These are phyloP conservation scores for Staphylotrichum tortipilum DNA, from an alignment of 495 filamentous ascomycete genomes.

Conservation along the genomic window DNA sequence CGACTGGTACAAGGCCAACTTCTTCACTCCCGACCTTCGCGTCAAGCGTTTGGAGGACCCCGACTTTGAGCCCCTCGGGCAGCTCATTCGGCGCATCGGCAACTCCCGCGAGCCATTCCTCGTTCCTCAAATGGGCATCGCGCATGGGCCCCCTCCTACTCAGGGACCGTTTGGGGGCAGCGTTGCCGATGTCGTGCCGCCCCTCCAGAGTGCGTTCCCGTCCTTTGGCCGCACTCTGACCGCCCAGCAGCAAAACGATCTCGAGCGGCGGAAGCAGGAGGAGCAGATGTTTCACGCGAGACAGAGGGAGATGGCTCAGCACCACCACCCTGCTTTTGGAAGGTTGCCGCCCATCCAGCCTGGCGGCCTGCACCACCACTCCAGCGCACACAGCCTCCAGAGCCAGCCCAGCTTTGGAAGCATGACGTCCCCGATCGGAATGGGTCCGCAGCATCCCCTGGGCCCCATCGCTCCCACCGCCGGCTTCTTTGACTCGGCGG, in stretches of 20 bases:
- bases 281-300: slow-evolving; percentile 94
- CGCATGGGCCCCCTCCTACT: slow-evolving; percentile 62
- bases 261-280: slow-evolving; percentile 93
- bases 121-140: slow-evolving; percentile 90
- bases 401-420: slow-evolving; percentile 92
- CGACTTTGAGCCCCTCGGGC: slow-evolving; percentile 93
- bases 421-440: slow-evolving; percentile 76
- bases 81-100: slow-evolving; percentile 89
- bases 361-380: slow-evolving; percentile 76
- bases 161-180: slow-evolving; percentile 38
- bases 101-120: slow-evolving; percentile 97
- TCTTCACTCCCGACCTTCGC: slow-evolving; percentile 87
- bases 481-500: slow-evolving; percentile 63
- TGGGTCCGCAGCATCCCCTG: slow-evolving; percentile 63
- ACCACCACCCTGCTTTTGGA: slow-evolving; percentile 63
- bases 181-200: slow-evolving; percentile 68
- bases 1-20: slow-evolving; percentile 98
- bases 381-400: slow-evolving; percentile 88
- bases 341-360: slow-evolving; percentile 56
- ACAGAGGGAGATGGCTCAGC: slow-evolving; percentile 69
- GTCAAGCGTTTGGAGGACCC: slow-evolving; percentile 89
- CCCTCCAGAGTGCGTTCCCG: slow-evolving; percentile 90
- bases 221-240: slow-evolving; percentile 97
- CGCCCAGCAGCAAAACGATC: slow-evolving; percentile 92
- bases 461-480: slow-evolving; percentile 41